Evolutionary conservation across 805 yeast genomes (phyloP).

Genomic region (Candida schatavii): DNA sequence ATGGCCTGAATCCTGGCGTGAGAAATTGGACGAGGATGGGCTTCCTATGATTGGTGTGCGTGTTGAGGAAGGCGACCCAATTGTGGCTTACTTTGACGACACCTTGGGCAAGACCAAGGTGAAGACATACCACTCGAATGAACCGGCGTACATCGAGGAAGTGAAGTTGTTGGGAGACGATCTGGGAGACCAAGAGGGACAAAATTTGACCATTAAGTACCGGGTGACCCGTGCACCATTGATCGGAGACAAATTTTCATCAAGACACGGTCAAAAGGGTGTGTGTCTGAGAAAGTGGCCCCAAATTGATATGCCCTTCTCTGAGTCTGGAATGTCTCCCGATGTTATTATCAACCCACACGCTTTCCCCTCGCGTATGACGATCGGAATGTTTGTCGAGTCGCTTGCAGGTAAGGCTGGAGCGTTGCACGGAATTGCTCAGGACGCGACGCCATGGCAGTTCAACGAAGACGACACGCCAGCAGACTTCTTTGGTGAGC

Average conservation of each 20-base stretch:
- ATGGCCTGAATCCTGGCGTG: constrained; percentile 90
- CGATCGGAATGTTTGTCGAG: constrained; percentile 99
- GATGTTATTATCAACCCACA: constrained; percentile 98
- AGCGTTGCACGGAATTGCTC: constrained; percentile 95
- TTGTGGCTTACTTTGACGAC: constrained; percentile 90
- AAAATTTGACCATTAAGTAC: constrained; percentile 80
- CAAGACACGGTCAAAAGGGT: constrained; percentile 98
- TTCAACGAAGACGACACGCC: constrained; percentile 92
- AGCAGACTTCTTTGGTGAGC: constrained; percentile 96
- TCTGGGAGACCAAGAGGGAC: constrained; percentile 69
- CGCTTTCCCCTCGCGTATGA: constrained; percentile 99
- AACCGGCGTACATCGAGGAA: constrained; percentile 93
- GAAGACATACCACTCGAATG: constrained; percentile 89
- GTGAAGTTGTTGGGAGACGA: constrained; percentile 92
- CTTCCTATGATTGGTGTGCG: constrained; percentile 84
- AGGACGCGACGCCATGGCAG: constrained; percentile 95
- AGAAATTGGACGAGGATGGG: constrained; percentile 87
- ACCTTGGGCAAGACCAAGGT: constrained; percentile 86
- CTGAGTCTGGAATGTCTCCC: constrained; percentile 95
- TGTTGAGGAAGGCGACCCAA: constrained; percentile 94
- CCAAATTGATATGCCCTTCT: constrained; percentile 92
- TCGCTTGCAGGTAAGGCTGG: constrained; percentile 99
- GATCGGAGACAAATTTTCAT: constrained; percentile 96
- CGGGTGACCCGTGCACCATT: constrained; percentile 89
- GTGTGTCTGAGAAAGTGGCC: constrained; percentile 99